phyloP scores from a whole-genome alignment of 495 filamentous ascomycete species.

The Neurospora sp. region DNA sequence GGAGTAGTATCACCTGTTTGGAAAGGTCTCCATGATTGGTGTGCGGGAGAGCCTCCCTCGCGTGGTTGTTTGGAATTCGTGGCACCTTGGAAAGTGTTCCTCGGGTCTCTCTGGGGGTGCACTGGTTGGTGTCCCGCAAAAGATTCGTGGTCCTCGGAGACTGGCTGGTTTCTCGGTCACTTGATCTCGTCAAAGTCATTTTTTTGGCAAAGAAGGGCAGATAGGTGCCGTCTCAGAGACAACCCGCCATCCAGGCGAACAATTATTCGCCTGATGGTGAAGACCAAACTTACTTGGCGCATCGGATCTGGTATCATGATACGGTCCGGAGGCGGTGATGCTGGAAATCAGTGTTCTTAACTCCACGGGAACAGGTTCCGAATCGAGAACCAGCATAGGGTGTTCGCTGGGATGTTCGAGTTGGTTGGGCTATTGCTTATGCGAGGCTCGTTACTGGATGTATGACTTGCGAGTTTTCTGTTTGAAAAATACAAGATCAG shows the following conservation, averaged over 20 bases:
- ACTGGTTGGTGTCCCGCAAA: not conserved
- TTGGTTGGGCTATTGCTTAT: not conserved
- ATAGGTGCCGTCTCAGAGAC: not conserved
- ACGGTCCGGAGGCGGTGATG: not conserved
- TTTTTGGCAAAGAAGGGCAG: not conserved
- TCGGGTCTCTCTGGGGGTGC: not conserved
- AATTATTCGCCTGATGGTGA: not conserved
- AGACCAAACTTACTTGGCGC: not conserved
- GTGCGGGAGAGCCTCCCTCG: not conserved
- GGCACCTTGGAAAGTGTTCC: not conserved
- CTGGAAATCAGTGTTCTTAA: not conserved
- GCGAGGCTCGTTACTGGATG: not conserved
- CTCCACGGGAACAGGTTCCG: not conserved
- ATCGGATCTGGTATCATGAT: not conserved
- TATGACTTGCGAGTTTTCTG: not conserved
- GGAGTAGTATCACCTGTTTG: not conserved
- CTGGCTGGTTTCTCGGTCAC: not conserved
- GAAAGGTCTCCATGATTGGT: not conserved
- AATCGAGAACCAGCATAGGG: not conserved
- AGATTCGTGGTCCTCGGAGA: not conserved
- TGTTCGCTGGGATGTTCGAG: not conserved
- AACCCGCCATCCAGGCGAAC: not conserved
- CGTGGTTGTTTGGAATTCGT: not conserved
- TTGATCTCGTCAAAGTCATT: not conserved
- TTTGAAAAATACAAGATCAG: not conserved